phyloP scores from a whole-genome alignment of 352 stramenopile species.

The Aphanomyces euteiches region DNA sequence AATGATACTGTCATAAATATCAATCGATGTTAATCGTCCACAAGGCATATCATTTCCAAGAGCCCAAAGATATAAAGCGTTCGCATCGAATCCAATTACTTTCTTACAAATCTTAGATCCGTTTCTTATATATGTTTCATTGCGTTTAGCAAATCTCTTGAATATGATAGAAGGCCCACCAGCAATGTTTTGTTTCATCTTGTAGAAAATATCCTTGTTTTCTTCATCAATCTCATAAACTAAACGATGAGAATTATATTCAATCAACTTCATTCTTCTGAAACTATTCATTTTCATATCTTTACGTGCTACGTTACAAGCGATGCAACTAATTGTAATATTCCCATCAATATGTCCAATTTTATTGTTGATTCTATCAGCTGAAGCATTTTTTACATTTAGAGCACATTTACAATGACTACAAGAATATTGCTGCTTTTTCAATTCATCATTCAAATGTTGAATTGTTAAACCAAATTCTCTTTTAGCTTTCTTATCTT shows the following conservation, averaged over 20 bases:
- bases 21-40: constrained; percentile 30
- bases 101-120: constrained; percentile 33
- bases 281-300: constrained; percentile 35
- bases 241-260: constrained; percentile 31
- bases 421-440: constrained; percentile 35
- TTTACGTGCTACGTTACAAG: constrained; percentile 34
- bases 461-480: constrained; percentile 32
- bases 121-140: constrained; percentile 32
- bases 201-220: constrained; percentile 32
- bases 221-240: constrained; percentile 32
- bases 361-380: constrained; percentile 34
- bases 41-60: constrained; percentile 40
- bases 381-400: constrained; percentile 33
- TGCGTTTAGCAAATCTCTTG: constrained; percentile 38
- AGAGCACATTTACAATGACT: constrained; percentile 32
- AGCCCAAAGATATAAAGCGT: constrained; percentile 39
- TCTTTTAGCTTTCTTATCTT: constrained; percentile 33
- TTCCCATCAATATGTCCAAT: constrained; percentile 33
- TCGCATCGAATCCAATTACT: constrained; percentile 35
- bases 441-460: constrained; percentile 31
- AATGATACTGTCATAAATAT: constrained; percentile 34
- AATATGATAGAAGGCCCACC: constrained; percentile 34
- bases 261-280: constrained; percentile 30
- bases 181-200: constrained; percentile 34
- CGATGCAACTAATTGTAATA: constrained; percentile 31